These are phyloP conservation scores for Arabidopsis thaliana DNA, from an alignment of 345 rosid genomes.

Conservation along the genomic window DNA sequence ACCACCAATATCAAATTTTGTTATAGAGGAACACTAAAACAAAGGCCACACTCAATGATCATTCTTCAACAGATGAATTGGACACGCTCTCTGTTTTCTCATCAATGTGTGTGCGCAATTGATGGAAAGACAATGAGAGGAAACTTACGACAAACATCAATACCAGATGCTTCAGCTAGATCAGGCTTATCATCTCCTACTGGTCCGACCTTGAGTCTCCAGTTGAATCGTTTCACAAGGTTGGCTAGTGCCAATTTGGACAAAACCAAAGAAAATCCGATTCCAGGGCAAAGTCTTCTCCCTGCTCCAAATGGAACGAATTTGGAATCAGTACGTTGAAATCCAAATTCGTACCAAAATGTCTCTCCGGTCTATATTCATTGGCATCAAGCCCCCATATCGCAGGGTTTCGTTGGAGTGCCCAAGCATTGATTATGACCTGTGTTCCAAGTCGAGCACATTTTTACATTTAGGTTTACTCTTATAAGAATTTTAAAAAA, in stretches of 20 bases:
- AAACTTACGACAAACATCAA: constrained; percentile 11
- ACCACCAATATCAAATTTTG: no score
- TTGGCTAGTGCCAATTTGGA: constrained; percentile 22
- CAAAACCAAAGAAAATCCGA: constrained; percentile 2
- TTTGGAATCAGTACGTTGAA: constrained; percentile 34
- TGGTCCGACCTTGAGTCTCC: constrained; percentile 14
- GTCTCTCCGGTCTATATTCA: constrained; percentile 40
- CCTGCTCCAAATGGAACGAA: constrained; percentile 42
- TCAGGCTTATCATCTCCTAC: constrained; percentile 6
- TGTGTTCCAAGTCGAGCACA: neutral
- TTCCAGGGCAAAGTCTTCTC: constrained; percentile 37
- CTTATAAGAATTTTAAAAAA: no score
- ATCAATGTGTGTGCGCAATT: no score
- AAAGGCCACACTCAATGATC: no score
- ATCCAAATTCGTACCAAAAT: constrained; percentile 25
- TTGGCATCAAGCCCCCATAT: constrained; percentile 40
- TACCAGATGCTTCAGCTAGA: constrained; percentile 8
- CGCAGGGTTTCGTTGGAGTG: constrained; percentile 29
- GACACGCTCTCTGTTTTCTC: no score
- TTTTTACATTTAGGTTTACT: no score
- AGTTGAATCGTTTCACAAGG: constrained; percentile 34
- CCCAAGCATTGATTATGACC: constrained; percentile 43
- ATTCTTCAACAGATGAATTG: no score
- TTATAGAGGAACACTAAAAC: no score
- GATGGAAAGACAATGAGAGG: constrained; percentile 21